Evolutionary conservation across 306 rosid genomes (phyloP).

Genomic region (Corylus americana): DNA sequence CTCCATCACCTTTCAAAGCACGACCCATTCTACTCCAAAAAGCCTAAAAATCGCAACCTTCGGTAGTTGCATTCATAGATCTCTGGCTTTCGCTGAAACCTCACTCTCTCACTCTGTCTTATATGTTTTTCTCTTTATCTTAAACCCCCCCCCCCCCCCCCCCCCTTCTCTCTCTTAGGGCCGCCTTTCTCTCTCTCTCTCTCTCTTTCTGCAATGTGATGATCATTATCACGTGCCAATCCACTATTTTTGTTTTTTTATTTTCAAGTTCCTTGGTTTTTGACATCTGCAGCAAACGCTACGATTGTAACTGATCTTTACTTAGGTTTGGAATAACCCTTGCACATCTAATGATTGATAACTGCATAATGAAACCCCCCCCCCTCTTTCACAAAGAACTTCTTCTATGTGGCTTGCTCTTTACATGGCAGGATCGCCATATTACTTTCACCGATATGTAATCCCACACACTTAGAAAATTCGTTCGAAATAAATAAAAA

Average conservation of each 20-base stretch:
- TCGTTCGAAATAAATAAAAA: neutral
- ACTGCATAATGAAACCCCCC: neutral
- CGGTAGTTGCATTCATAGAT: no score
- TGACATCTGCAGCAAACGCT: neutral
- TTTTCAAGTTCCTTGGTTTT: neutral
- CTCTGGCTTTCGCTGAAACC: no score
- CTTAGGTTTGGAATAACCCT: neutral
- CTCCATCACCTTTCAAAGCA: no score
- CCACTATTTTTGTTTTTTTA: neutral
- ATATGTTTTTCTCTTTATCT: neutral
- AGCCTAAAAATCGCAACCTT: no score
- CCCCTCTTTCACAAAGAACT: neutral
- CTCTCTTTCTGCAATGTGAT: neutral
- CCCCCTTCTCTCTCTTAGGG: no score
- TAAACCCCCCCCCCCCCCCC: neutral
- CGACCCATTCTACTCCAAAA: no score
- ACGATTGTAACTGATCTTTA: neutral
- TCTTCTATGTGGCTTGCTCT: neutral
- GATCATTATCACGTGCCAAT: neutral
- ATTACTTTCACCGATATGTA: neutral
- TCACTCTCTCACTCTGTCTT: neutral
- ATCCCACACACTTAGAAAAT: neutral
- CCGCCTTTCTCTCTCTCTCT: no score
- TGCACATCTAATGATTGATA: neutral
- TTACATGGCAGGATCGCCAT: neutral